Conservation (phyloP, 768 basidiomycete genomes). For the Zangia roseola region DNA sequence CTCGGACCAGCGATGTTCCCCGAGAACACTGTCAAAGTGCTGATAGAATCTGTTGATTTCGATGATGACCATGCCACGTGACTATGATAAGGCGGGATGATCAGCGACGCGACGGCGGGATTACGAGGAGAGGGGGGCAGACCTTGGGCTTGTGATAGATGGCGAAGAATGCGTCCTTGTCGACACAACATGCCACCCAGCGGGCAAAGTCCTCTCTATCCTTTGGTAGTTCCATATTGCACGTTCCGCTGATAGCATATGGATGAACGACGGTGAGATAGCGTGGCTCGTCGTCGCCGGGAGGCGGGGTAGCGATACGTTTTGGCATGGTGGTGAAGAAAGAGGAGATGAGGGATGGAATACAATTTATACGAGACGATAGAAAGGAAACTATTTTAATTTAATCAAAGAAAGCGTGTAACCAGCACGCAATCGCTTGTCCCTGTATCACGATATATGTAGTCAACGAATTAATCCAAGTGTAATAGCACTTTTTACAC, state of each 20-base stretch:
- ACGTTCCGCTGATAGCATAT: conserved; percentile 37
- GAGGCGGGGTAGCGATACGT: conserved; percentile 42
- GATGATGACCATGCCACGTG: conserved; percentile 45
- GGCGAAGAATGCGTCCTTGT: conserved; percentile 34
- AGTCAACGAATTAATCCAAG: no score
- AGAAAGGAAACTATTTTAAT: not conserved
- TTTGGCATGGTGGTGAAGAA: conserved; percentile 36
- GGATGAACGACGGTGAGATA: conserved; percentile 47
- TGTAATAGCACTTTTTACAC: no score
- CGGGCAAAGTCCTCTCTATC: conserved; percentile 39
- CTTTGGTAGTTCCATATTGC: conserved; percentile 39
- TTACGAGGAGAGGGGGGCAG: conserved; percentile 17
- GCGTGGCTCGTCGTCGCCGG: conserved; percentile 42
- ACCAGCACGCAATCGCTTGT: not conserved
- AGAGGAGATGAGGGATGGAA: conserved; percentile 2
- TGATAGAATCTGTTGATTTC: conserved; percentile 36
- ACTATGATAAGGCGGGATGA: conserved; percentile 21
- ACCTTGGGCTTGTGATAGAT: conserved; percentile 47
- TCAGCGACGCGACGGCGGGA: not conserved
- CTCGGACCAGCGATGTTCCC: conserved; percentile 42
- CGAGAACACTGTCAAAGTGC: conserved; percentile 38
- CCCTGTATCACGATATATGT: not conserved
- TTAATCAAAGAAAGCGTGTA: no score
- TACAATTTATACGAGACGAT: not conserved
- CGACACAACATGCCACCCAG: conserved; percentile 45